Evolutionary conservation across 208 protist genomes (phyloP), one percentile per base, ranked within the genome.

Genomic region (Herpetomonas muscarum): DNA sequence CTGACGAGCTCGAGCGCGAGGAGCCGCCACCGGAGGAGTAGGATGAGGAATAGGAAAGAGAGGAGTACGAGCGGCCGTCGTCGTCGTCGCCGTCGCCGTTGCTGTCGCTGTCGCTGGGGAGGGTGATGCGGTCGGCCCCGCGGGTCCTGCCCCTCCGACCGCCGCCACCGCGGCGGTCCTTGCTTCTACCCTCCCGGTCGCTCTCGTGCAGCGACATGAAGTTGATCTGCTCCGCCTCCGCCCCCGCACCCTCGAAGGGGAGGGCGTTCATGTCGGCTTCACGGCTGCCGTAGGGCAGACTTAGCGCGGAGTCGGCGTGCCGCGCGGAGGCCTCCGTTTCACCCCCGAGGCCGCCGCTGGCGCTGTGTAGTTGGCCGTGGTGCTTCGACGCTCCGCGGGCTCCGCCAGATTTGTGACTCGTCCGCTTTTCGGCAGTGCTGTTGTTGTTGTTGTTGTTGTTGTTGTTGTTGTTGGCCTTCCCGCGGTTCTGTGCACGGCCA

Each of bases 241-340:
- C 21, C 24, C 24, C 22, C 34, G 39, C 9, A 7, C 37, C 26
- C 19, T 34, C n/a, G 1, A 39, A 1, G 2, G 29, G 36, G 12
- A 68, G n/a, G 26, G 61, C 24, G 21, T 46, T 34, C 10, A 61
- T 12, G 37, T 68, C 61, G 2, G 25, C 61, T 6, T 65, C 57
- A 5, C 55, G 30, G 56, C 67, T 68, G 37, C 67, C 61, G 42
- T 67, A 67, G n/a, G 67, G 61, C 0, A 59, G 36, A 32, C 53
- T 61, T 30, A 56, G 32, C 19, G 31, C 29, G 26, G 39, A 34
- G 4, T 49, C 44, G 7, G 41, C 42, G 47, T 64, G 49, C 31
- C 10, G 5, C 22, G 58, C 22, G 28, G 17, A 39, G 15, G 15
- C 17, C 2, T 48, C 26, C 21, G 2, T 25, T 53, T 53, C 47